Base-by-base conservation (phyloP, 2,329 filamentous ascomycete genomes). In the Curvularia sp. region DNA sequence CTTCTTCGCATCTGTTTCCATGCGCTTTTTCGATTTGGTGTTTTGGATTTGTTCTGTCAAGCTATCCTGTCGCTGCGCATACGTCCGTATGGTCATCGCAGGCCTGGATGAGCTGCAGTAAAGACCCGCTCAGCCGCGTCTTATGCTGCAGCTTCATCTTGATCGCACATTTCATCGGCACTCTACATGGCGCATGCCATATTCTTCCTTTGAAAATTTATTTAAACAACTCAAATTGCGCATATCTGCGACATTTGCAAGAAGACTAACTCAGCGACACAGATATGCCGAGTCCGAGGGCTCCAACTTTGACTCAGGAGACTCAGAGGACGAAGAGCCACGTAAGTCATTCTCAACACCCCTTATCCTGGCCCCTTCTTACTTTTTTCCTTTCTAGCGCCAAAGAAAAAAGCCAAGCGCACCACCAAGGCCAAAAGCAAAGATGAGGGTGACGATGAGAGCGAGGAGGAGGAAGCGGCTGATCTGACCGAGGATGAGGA, bases 231-330 rank as follows among this genome's bases (percentile, higher is more conserved):
- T 3, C 28, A 5, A 7, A 20, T 24, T 20, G n/a, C 22, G 15
- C 13, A 5, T 24, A 1, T 10, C 52, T 24, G 31, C 22, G 50
- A 55, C 59, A 54, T 26, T 10, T 18, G 13, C 33, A 39, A 10
- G 15, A 66, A 58, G 61, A 70, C 73, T 64, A 70, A 69, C 38
- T 18, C 49, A 20, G 1, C 7, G 26, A 44, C 18, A n/a, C 60
- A 77, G 75, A 67, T 77, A 77, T 56, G 71, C 72, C 42, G 75
- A 76, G 46, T 75, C 73, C 20, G 75, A 77, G 9, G 74, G 69
- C 50, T 76, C 74, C 41, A 70, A 73, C 55, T 76, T 75, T 56
- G 75, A 73, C 51, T 74, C 73, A 49, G 75, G 73, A 20, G 75
- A 73, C n/a, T 73, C 71, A 4, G 72, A 74, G 28, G 74, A 69